Evolutionary conservation across 805 yeast genomes (phyloP).

Genomic region (Candida sonorensis): DNA sequence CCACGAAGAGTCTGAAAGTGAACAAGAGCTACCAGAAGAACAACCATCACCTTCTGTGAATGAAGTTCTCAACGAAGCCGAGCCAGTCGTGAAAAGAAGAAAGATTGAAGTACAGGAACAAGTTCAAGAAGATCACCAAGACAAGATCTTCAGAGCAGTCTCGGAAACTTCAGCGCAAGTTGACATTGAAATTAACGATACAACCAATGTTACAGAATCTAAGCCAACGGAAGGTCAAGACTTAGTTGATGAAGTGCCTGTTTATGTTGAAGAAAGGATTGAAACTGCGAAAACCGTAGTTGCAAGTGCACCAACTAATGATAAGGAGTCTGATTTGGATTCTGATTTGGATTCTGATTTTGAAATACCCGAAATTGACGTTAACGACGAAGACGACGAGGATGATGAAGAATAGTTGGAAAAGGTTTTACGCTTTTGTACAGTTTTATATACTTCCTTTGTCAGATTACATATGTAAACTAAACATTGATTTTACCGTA

Average conservation of each 20-base stretch:
- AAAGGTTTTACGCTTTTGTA: background rate
- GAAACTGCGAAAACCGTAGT: no score
- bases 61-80: background rate
- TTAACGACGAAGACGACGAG: conserved; percentile 24
- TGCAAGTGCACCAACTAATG: conserved; percentile 5
- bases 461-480: no score
- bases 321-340: conserved; percentile 18
- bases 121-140: conserved; percentile 6
- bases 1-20: conserved; percentile 7
- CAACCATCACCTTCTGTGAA: conserved; percentile 4
- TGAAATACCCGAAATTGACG: conserved; percentile 31
- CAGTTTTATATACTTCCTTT: background rate
- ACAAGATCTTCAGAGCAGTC: conserved; percentile 12
- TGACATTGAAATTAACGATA: conserved; percentile 3
- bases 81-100: conserved; percentile 4
- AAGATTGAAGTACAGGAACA: conserved; percentile 9
- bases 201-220: no score
- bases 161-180: no score
- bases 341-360: conserved; percentile 28
- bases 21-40: conserved; percentile 5
- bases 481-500: no score
- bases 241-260: conserved; percentile 5
- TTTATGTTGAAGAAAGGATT: conserved; percentile 1
- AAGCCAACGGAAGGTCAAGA: no score
- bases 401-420: conserved; percentile 1